phyloP scores from a whole-genome alignment of 2,329 filamentous ascomycete genomes.

The Fusarium buharicum region DNA sequence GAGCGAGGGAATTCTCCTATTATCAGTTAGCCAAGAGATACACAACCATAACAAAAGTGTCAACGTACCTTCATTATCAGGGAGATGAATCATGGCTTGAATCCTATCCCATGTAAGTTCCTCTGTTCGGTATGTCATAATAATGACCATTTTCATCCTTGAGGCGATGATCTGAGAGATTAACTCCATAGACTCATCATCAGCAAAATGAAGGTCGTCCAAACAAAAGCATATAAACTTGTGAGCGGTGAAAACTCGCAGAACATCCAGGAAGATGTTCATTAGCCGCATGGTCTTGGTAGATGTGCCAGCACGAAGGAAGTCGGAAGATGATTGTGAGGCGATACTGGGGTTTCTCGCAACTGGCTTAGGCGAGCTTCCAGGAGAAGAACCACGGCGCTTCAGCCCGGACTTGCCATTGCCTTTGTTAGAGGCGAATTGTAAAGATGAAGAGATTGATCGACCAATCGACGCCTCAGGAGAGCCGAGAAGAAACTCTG shows the following conservation, averaged over 20 bases:
- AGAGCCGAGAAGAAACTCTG: constrained; percentile 74
- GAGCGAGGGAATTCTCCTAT: constrained; percentile 56
- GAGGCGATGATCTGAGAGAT: constrained; percentile 82
- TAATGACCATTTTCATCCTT: constrained; percentile 82
- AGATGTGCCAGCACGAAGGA: constrained; percentile 66
- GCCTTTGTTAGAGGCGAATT: constrained; percentile 44
- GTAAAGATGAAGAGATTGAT: constrained; percentile 53
- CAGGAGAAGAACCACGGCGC: constrained; percentile 63
- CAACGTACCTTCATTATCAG: constrained; percentile 62
- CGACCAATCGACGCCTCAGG: constrained; percentile 53
- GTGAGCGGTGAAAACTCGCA: constrained; percentile 82
- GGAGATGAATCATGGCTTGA: constrained; percentile 63
- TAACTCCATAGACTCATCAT: constrained; percentile 85
- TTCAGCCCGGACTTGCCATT: constrained; percentile 49
- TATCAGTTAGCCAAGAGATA: constrained; percentile 34
- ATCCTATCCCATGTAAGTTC: constrained; percentile 68
- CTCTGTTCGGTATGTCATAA: constrained; percentile 79
- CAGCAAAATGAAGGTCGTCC: constrained; percentile 91
- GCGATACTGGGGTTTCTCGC: constrained; percentile 53
- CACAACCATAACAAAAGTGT: not conserved
- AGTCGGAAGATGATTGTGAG: constrained; percentile 67
- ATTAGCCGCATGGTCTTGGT: constrained; percentile 79
- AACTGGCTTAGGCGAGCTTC: constrained; percentile 53
- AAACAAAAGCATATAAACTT: constrained; percentile 90
- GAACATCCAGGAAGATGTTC: constrained; percentile 87